These are phyloP conservation scores for Hemisphaericaspora lyxosophila DNA, from an alignment of 1,139 yeast genomes.

Conservation along the genomic window DNA sequence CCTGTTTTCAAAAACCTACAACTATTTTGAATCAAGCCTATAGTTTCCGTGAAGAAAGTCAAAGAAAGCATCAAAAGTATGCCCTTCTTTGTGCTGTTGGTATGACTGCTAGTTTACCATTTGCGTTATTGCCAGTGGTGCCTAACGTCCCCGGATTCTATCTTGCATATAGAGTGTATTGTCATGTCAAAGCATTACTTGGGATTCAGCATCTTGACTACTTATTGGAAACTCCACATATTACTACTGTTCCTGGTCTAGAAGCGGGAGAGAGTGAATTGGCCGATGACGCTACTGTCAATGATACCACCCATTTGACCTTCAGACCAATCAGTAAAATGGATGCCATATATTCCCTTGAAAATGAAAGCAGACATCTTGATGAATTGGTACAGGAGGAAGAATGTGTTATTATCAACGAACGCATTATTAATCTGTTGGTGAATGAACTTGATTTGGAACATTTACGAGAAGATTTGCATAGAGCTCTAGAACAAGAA, in stretches of 20 bases:
- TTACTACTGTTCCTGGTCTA: conserved; percentile 9
- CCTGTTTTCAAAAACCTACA: conserved; percentile 35
- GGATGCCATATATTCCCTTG: conserved; percentile 19
- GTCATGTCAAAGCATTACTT: conserved; percentile 74
- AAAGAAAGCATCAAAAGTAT: conserved; percentile 32
- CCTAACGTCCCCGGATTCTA: conserved; percentile 97
- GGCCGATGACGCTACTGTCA: conserved; percentile 10
- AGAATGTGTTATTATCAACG: conserved; percentile 32
- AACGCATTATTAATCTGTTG: conserved; percentile 33
- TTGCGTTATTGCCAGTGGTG: conserved; percentile 77
- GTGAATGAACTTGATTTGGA: conserved; percentile 30
- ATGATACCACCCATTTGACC: conserved; percentile 24
- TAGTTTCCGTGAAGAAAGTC: conserved; percentile 26
- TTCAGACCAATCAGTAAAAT: conserved; percentile 22
- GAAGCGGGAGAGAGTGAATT: conserved; percentile 14
- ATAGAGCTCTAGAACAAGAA: conserved; percentile 52
- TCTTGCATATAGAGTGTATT: conserved; percentile 75
- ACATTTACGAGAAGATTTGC: conserved; percentile 39
- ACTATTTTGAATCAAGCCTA: conserved; percentile 34
- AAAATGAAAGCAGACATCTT: conserved; percentile 11
- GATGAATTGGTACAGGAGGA: conserved; percentile 20
- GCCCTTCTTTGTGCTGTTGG: conserved; percentile 53
- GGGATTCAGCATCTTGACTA: conserved; percentile 72
- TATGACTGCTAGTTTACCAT: conserved; percentile 77
- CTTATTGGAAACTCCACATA: conserved; percentile 33